Evolutionary conservation across 2,329 filamentous ascomycete species (phyloP), one percentile per base, ranked within the genome.

Genomic region (Pseudonectria buxi): DNA sequence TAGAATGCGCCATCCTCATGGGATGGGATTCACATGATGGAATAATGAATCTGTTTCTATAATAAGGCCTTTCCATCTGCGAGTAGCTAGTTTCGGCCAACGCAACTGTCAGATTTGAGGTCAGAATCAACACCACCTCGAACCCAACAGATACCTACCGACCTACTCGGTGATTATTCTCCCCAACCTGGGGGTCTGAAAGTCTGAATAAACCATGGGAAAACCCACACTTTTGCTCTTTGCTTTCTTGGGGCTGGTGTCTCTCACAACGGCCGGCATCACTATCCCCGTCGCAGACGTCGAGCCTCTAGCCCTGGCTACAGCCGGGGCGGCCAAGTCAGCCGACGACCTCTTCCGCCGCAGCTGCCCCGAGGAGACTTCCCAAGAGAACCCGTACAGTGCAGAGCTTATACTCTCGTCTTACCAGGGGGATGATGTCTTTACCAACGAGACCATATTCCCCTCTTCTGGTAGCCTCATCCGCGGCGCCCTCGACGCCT

Each of bases 401-500:
- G 39, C 56, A 1, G 39, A 46, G 18, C 40, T 62, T 1, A 32
- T 62, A 9, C 38, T 57, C 6, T 60, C 59, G 1, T 59, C 55
- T 0, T 58, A 50, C 15, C 37, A 39, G 10, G 18, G 18, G 9
- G 24, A 45, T 4, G 26, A 38, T 11, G 33, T 26, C 1, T 50
- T 55, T 9, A 14, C 37, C 1, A 31, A 44, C 9, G 36, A 37
- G 14, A 45, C 35, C 12, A 28, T 58, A 4, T 61, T 49, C 15
- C 46, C 58, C 2, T 60, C 56, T 1, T 62, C 58, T 0, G 56
- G 50, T 38, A 64, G 67, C 16, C 61, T 74, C 42, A 57, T 72
- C 14, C 57, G 64, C 13, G 61, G 64, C 12, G 63, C 63, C 4
- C 54, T 72, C 28, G 57, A 66, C 24, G 69, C 70, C 1, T 74